Conservation (phyloP, 164 flowering plant genomes). For the Santalum album region DNA sequence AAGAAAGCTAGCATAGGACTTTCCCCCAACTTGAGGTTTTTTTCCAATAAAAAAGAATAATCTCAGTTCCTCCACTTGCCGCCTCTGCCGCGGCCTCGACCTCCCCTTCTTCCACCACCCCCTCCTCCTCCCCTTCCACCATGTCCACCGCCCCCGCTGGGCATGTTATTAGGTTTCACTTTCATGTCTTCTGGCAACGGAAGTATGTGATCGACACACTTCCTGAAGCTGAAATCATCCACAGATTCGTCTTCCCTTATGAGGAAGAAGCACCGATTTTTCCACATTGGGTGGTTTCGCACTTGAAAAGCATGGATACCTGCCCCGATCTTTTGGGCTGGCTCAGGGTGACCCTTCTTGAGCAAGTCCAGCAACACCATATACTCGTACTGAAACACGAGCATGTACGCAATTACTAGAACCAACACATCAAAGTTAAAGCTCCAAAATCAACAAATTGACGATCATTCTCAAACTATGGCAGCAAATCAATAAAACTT, state of each 20-base stretch:
- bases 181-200: slow-evolving; percentile 91
- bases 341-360: slow-evolving; percentile 70
- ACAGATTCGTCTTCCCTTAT: slow-evolving; percentile 53
- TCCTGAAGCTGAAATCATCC: slow-evolving; percentile 95
- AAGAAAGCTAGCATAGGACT: background rate
- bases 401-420: background rate
- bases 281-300: slow-evolving; percentile 64
- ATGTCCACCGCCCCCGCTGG: slow-evolving; percentile 33
- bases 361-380: slow-evolving; percentile 63
- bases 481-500: background rate
- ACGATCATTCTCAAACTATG: background rate
- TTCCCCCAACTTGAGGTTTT: background rate
- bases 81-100: slow-evolving; percentile 40
- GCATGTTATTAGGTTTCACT: slow-evolving; percentile 28
- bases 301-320: slow-evolving; percentile 70
- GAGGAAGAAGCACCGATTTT: slow-evolving; percentile 80
- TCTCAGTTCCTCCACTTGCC: slow-evolving; percentile 30
- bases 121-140: slow-evolving; percentile 28
- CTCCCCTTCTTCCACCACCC: slow-evolving; percentile 33
- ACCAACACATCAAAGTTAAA: no score
- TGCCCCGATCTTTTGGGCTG: slow-evolving; percentile 65
- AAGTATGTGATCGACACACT: slow-evolving; percentile 81
- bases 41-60: background rate
- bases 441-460: background rate
- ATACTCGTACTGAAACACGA: slow-evolving; percentile 63